Conservation (phyloP, 129 eudicot species). For the Calendula officinalis region DNA sequence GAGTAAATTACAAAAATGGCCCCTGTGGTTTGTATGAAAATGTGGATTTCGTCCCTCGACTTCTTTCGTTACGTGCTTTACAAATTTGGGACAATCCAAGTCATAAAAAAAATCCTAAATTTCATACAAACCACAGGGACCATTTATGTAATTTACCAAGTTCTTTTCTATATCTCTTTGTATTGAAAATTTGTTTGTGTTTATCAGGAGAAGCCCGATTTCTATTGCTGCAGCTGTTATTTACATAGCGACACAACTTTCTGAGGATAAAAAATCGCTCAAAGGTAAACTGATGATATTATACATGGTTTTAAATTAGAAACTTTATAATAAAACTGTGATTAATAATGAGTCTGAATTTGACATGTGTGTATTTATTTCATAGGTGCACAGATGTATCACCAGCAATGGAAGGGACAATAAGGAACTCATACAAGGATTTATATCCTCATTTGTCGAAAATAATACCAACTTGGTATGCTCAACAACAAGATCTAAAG, state of each 20-base stretch:
- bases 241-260: constrained; percentile 61
- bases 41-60: too few species aligned
- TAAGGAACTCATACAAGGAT: constrained; percentile 64
- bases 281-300: constrained; percentile 37
- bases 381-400: constrained; percentile 46
- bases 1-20: too few species aligned
- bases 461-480: constrained; percentile 70
- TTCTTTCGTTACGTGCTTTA: too few species aligned
- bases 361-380: neutral
- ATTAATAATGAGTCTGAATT: neutral
- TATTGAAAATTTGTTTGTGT: neutral
- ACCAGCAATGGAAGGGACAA: constrained; percentile 64
- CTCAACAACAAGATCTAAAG: constrained; percentile 61
- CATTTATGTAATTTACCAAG: neutral
- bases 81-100: neutral
- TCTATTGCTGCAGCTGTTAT: constrained; percentile 79
- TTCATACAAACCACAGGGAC: too few species aligned
- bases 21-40: too few species aligned
- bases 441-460: constrained; percentile 54
- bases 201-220: constrained; percentile 60
- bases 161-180: too few species aligned
- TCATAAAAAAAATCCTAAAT: too few species aligned
- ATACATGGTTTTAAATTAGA: neutral
- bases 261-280: constrained; percentile 55
- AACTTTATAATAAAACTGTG: neutral